Evolutionary conservation across 805 yeast species (phyloP).

Genomic region (Teunomyces kruisii): DNA sequence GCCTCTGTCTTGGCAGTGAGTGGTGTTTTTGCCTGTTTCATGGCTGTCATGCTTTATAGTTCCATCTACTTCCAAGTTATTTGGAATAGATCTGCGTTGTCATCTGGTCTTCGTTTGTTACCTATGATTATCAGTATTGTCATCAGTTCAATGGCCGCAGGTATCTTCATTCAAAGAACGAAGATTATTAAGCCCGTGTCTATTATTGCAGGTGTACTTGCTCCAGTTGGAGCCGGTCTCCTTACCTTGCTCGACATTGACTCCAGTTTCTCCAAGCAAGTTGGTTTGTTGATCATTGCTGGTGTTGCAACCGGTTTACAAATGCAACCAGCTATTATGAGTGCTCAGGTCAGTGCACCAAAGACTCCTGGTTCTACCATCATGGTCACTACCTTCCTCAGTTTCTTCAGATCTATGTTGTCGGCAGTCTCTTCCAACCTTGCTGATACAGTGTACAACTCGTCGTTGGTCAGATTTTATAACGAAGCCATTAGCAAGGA

Average conservation of each 20-base stretch:
- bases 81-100: constrained; percentile 38
- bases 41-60: constrained; percentile 24
- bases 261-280: constrained; percentile 33
- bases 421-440: constrained; percentile 46
- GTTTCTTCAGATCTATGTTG: constrained; percentile 46
- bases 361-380: constrained; percentile 51
- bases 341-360: constrained; percentile 52
- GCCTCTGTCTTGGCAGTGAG: constrained; percentile 14
- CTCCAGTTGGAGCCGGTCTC: constrained; percentile 46
- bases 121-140: constrained; percentile 44
- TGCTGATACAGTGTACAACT: constrained; percentile 41
- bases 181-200: constrained; percentile 43
- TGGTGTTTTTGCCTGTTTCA: constrained; percentile 19
- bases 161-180: constrained; percentile 36
- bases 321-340: constrained; percentile 45
- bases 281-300: constrained; percentile 46
- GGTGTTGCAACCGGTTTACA: constrained; percentile 51
- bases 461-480: constrained; percentile 17
- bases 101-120: constrained; percentile 46
- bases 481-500: constrained; percentile 5
- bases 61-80: constrained; percentile 54
- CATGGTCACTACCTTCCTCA: constrained; percentile 45
- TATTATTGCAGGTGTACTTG: constrained; percentile 32
- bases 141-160: constrained; percentile 35
- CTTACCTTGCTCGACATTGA: constrained; percentile 40